A percentile compares a stretch with the other conserved stretches of the same genome.
Conservation (phyloP, 352 stramenopile species). For the Phytophthora hybrid region DNA sequence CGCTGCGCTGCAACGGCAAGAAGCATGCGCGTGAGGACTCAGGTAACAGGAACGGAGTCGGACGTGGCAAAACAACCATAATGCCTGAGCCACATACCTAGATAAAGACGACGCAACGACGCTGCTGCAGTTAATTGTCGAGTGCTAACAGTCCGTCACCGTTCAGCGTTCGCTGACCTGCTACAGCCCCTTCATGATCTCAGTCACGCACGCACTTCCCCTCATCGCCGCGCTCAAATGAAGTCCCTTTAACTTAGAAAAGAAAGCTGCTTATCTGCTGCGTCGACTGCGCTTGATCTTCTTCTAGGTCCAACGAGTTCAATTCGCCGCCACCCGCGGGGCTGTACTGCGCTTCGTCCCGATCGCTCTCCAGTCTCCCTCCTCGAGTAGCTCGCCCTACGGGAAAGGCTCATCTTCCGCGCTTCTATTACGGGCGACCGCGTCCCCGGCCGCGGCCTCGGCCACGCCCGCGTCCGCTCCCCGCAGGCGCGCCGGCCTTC, state of each 20-base stretch:
- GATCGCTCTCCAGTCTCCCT: not conserved
- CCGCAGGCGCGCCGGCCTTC: conserved; percentile 68
- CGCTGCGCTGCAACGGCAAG: no score
- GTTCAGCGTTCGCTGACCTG: not conserved
- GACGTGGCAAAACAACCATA: not conserved
- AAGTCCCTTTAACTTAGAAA: conserved; percentile 49
- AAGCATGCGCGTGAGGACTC: no score
- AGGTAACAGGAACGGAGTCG: not conserved
- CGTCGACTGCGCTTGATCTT: conserved; percentile 18
- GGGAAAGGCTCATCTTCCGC: conserved; percentile 7
- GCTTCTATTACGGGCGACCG: conserved; percentile 49
- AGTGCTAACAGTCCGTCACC: not conserved
- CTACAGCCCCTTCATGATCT: conserved; percentile 11
- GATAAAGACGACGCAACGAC: not conserved
- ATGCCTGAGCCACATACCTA: not conserved
- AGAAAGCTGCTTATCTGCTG: conserved; percentile 37
- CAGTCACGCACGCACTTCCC: conserved; percentile 2
- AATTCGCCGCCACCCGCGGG: conserved; percentile 17
- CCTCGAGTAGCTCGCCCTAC: conserved; percentile 4
- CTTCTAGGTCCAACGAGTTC: conserved; percentile 28
- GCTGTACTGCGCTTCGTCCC: conserved; percentile 20
- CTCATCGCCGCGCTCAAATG: conserved; percentile 27
- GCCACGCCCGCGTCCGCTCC: conserved; percentile 79
- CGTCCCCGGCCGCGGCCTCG: conserved; percentile 79
- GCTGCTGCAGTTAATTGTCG: not conserved